Evolutionary conservation across 2,329 filamentous ascomycete species (phyloP).

Genomic region (Colletotrichum sp.): DNA sequence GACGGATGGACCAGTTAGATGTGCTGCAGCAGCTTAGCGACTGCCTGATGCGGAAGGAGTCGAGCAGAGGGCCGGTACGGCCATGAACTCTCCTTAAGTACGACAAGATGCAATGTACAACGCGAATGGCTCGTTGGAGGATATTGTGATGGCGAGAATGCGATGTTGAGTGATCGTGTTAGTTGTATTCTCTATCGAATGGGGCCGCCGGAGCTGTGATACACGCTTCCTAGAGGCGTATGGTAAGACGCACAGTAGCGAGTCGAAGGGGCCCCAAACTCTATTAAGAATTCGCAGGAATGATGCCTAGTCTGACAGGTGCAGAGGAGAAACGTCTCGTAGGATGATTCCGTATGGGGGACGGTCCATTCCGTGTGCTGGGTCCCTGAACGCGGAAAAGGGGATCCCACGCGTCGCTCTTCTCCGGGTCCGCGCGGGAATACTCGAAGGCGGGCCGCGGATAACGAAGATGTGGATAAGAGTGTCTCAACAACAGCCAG

Average conservation of each 20-base stretch:
- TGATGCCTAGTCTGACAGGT: background rate
- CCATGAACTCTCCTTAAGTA: background rate
- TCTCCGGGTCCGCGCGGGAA: background rate
- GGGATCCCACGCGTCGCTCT: background rate
- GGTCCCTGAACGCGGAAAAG: background rate
- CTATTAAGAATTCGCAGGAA: background rate
- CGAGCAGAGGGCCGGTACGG: too few species aligned
- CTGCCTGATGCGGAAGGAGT: background rate
- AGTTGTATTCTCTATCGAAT: rapidly evolving
- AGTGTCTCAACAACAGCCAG: rapidly evolving
- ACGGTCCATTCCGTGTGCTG: background rate
- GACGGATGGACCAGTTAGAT: background rate
- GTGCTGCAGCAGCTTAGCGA: background rate
- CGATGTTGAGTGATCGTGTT: background rate
- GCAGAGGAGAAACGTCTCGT: background rate
- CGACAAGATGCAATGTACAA: background rate
- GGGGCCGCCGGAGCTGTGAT: background rate
- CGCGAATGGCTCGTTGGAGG: background rate
- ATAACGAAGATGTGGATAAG: background rate
- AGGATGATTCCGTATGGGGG: background rate
- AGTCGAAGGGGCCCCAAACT: background rate
- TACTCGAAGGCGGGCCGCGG: background rate
- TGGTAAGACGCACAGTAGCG: too few species aligned
- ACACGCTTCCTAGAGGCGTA: too few species aligned
- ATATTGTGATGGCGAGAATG: rapidly evolving